These are phyloP conservation scores for Dactylonectria macrodidyma DNA, from an alignment of 2,329 filamentous ascomycete species.

Conservation along the genomic window DNA sequence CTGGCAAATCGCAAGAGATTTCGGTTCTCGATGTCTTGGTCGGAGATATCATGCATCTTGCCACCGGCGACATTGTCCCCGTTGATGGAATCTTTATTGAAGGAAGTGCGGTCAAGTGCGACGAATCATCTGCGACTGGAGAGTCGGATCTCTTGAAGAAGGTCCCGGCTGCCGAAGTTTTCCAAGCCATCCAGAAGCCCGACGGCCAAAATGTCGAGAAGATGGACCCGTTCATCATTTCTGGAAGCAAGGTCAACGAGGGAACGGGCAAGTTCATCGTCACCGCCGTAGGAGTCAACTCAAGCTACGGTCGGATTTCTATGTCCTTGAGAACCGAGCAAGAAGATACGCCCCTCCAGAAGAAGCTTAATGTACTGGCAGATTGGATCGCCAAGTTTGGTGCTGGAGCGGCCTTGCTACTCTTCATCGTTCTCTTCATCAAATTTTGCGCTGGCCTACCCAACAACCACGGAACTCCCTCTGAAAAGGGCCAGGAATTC, in stretches of 20 bases:
- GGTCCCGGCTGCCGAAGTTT: constrained; percentile 71
- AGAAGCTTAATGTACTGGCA: constrained; percentile 61
- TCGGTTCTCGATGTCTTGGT: constrained; percentile 78
- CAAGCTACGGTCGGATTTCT: constrained; percentile 68
- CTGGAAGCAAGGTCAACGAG: constrained; percentile 68
- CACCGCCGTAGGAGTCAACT: constrained; percentile 70
- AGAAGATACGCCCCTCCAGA: constrained; percentile 68
- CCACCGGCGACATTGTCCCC: constrained; percentile 79
- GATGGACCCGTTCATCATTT: constrained; percentile 77
- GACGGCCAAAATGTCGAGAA: constrained; percentile 58
- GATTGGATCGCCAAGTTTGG: constrained; percentile 59
- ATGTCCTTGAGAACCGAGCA: constrained; percentile 68
- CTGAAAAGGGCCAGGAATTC: constrained; percentile 72
- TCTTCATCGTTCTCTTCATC: constrained; percentile 85
- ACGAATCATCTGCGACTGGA: constrained; percentile 81
- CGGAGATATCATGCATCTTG: constrained; percentile 78
- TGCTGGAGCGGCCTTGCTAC: constrained; percentile 77
- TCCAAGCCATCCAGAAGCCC: constrained; percentile 65
- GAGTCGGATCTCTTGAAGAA: constrained; percentile 83
- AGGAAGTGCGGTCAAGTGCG: constrained; percentile 69
- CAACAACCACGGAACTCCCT: constrained; percentile 61
- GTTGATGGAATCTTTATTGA: constrained; percentile 80
- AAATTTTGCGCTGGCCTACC: constrained; percentile 79
- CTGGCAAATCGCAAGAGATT: constrained; percentile 74
- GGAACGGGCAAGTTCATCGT: constrained; percentile 69